Conservation (phyloP, 2,329 filamentous ascomycete species). For the Ophiostoma sp. region DNA sequence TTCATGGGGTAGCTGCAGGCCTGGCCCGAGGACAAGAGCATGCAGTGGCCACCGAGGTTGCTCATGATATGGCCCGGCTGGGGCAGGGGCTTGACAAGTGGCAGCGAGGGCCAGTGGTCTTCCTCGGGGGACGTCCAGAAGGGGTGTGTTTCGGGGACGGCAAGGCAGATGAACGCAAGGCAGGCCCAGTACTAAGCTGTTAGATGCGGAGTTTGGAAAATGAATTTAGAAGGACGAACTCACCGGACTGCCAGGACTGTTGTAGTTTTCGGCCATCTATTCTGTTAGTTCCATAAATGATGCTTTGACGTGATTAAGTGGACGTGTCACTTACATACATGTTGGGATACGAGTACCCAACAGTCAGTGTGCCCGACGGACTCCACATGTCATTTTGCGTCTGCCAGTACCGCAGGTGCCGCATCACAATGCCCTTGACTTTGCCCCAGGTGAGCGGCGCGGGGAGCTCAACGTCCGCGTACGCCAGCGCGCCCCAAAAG, state of each 20-base stretch:
- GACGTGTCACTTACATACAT: constrained; percentile 57
- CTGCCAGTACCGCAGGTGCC: constrained; percentile 79
- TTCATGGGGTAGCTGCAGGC: constrained; percentile 82
- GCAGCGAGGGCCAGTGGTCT: constrained; percentile 55
- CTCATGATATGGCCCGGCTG: constrained; percentile 74
- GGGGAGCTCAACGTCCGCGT: constrained; percentile 72
- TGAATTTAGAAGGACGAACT: constrained; percentile 30
- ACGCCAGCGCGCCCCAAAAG: constrained; percentile 77
- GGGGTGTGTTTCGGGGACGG: constrained; percentile 66
- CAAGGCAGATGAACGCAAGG: constrained; percentile 72
- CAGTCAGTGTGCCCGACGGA: constrained; percentile 69
- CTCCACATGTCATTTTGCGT: constrained; percentile 74
- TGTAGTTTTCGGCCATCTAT: constrained; percentile 78
- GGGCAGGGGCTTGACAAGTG: constrained; percentile 59
- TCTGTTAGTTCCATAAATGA: background rate
- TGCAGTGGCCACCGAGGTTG: constrained; percentile 70
- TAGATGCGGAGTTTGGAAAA: background rate
- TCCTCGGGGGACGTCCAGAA: constrained; percentile 74
- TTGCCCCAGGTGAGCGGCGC: constrained; percentile 74
- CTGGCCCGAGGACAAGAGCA: constrained; percentile 74
- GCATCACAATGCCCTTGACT: constrained; percentile 72
- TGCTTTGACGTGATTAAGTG: background rate
- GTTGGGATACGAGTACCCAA: constrained; percentile 77
- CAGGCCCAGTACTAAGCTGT: constrained; percentile 70
- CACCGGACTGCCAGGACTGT: constrained; percentile 67